Conservation (phyloP, 371 early-diverging fungal genomes). For the Nematocida ironsii region DNA sequence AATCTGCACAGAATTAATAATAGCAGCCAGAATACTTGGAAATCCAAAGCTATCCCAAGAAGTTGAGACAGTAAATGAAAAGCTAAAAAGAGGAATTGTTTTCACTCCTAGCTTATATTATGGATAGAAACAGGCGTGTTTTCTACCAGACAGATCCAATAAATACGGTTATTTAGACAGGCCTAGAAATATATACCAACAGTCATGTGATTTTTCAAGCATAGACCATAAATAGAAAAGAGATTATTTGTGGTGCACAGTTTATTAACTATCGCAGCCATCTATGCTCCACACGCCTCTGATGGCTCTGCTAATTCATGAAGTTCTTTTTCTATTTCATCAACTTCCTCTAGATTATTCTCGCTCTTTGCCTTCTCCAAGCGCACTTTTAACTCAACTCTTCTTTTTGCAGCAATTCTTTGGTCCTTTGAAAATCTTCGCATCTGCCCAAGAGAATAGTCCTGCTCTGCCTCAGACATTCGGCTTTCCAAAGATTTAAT, state of each 20-base stretch:
- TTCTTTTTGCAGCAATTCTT: conserved; percentile 46
- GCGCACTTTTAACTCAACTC: conserved; percentile 58
- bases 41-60: conserved; percentile 59
- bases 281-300: not conserved
- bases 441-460: conserved; percentile 55
- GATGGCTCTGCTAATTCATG: conserved; percentile 39
- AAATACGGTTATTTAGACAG: not conserved
- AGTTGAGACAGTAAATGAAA: conserved; percentile 54
- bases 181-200: too few species aligned
- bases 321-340: conserved; percentile 57
- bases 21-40: conserved; percentile 61
- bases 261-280: conserved; percentile 10
- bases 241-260: not conserved
- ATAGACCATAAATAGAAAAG: not conserved
- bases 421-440: conserved; percentile 53
- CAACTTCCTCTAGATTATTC: conserved; percentile 55
- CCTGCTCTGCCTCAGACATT: conserved; percentile 61
- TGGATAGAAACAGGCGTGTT: conserved; percentile 17
- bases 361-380: conserved; percentile 55
- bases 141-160: not conserved
- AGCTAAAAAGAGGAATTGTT: conserved; percentile 65
- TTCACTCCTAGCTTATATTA: conserved; percentile 69
- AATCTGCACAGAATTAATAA: conserved; percentile 67
- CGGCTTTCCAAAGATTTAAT: conserved; percentile 49
- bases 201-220: not conserved